A percentile compares a stretch with the other conserved stretches of the same genome.
These are phyloP conservation scores for Penicillium sp. DNA, from an alignment of 2,329 filamentous ascomycete species.

Conservation along the genomic window DNA sequence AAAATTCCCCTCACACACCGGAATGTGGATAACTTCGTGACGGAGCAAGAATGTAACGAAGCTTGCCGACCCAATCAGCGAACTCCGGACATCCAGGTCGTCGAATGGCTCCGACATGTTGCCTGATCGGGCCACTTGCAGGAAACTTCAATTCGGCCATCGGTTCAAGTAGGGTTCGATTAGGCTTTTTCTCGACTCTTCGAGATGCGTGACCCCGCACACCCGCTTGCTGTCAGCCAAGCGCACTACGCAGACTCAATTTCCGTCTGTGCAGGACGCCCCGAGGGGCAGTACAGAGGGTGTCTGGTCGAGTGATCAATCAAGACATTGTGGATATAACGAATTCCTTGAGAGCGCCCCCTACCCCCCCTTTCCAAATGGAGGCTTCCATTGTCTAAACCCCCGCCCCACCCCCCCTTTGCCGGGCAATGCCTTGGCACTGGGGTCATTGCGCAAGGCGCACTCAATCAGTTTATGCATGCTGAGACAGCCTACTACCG, in stretches of 20 bases:
- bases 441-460: conserved; percentile 27
- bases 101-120: conserved; percentile 74
- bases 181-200: conserved; percentile 31
- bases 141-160: conserved; percentile 3
- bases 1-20: conserved; percentile 42
- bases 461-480: conserved; percentile 12
- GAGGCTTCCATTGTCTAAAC: not conserved
- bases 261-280: conserved; percentile 1
- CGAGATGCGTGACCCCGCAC: conserved; percentile 19
- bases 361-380: not conserved
- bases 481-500: conserved; percentile 8
- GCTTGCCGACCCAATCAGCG: conserved; percentile 61
- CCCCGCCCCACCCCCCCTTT: not conserved
- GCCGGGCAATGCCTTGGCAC: conserved; percentile 27
- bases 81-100: conserved; percentile 68
- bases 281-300: not conserved
- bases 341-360: not conserved
- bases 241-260: conserved; percentile 14
- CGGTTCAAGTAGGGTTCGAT: conserved; percentile 17
- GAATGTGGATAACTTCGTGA: conserved; percentile 43
- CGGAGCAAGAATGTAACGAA: conserved; percentile 48
- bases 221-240: conserved; percentile 7
- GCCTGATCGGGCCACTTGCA: conserved; percentile 61
- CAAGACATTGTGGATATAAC: not conserved
- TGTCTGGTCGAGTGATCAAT: not conserved